Evolutionary conservation across 2,329 filamentous ascomycete species (phyloP).

Genomic region (Botrytis fragariae): DNA sequence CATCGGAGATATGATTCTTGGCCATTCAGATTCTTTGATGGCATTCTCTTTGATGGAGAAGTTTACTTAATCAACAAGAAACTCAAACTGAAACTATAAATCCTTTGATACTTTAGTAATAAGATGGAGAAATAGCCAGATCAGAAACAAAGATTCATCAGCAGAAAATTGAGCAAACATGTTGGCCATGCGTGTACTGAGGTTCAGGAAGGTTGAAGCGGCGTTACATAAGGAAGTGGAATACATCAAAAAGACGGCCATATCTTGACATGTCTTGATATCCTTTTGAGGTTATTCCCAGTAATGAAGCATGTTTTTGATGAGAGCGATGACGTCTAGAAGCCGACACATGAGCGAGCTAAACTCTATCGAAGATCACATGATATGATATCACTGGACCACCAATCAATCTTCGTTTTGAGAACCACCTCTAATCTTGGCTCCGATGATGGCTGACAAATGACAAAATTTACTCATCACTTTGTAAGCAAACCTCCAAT

Average conservation of each 20-base stretch:
- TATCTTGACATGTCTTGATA: not conserved
- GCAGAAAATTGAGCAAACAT: not conserved
- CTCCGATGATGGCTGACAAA: not conserved
- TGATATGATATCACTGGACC: not conserved
- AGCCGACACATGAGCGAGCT: not conserved
- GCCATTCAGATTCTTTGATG: not conserved
- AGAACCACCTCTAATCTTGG: not conserved
- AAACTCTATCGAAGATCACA: not conserved
- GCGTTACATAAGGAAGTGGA: not conserved
- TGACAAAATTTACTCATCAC: not conserved
- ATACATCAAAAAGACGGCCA: not conserved
- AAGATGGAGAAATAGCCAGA: no score
- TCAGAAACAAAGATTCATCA: no score
- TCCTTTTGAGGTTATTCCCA: not conserved
- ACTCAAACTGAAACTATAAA: not conserved
- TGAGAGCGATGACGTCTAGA: not conserved
- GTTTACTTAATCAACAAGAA: not conserved
- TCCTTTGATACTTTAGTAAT: not conserved
- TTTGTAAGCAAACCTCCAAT: not conserved
- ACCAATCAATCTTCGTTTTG: not conserved
- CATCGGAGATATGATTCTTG: constrained; percentile 6
- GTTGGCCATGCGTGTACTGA: not conserved
- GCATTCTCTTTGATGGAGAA: not conserved
- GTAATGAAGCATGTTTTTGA: not conserved
- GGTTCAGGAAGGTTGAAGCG: no score